These are phyloP conservation scores for Begonia peltatifolia DNA, from an alignment of 306 rosid species.

Conservation along the genomic window DNA sequence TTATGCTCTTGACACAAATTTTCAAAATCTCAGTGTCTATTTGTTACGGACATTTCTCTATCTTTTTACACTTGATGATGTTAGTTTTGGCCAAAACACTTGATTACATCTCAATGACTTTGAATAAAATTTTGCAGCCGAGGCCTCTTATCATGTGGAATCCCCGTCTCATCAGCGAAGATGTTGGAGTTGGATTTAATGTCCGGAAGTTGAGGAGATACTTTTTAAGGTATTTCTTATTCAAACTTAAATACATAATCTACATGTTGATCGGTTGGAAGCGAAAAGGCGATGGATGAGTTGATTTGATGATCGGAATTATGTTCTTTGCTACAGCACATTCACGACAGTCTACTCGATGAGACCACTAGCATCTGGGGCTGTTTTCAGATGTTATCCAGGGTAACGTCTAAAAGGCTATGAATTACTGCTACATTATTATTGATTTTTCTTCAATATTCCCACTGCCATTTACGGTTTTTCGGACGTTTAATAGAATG, in stretches of 20 bases:
- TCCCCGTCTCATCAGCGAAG: constrained; percentile 80
- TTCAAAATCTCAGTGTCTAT: too few relatives aligned
- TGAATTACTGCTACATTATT: background rate
- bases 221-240: constrained; percentile 52
- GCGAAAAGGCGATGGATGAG: too few relatives aligned
- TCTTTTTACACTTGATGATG: too few relatives aligned
- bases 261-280: too few relatives aligned
- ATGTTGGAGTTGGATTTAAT: constrained; percentile 90
- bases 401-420: constrained; percentile 38
- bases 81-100: too few relatives aligned
- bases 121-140: constrained; percentile 32
- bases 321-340: constrained; percentile 31
- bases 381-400: constrained; percentile 84
- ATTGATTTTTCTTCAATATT: background rate
- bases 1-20: background rate
- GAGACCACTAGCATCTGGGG: constrained; percentile 89
- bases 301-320: too few relatives aligned
- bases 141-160: constrained; percentile 98
- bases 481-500: constrained; percentile 17
- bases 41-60: too few relatives aligned
- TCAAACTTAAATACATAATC: background rate
- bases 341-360: constrained; percentile 71
- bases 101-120: too few relatives aligned
- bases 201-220: constrained; percentile 71
- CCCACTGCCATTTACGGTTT: too few relatives aligned